Conservation (phyloP, 2,329 filamentous ascomycete genomes). For the Cladophialophora bantiana region DNA sequence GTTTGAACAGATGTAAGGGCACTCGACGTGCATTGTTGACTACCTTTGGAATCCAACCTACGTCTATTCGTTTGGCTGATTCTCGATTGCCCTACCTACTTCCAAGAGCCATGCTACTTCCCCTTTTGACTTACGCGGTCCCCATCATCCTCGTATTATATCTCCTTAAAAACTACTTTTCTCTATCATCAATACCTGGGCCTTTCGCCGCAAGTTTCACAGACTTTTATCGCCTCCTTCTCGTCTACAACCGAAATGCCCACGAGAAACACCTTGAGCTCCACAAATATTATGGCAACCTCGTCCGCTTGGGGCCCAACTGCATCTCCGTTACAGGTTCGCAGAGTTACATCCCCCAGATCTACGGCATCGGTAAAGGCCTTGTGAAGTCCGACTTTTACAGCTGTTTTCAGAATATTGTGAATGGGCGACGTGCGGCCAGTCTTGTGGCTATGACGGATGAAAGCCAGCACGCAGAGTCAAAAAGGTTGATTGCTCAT, state of each 20-base stretch:
- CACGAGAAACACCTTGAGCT: constrained; percentile 40
- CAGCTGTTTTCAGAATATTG: constrained; percentile 42
- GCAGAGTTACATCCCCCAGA: constrained; percentile 34
- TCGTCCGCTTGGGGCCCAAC: constrained; percentile 45
- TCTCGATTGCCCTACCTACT: background rate
- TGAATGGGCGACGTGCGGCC: constrained; percentile 42
- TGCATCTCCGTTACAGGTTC: constrained; percentile 42
- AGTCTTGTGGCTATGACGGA: constrained; percentile 51
- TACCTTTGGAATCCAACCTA: background rate
- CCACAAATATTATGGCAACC: constrained; percentile 42
- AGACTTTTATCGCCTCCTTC: constrained; percentile 41
- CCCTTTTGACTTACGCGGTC: constrained; percentile 20
- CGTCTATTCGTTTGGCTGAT: background rate
- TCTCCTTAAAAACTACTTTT: constrained; percentile 44
- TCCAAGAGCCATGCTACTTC: constrained; percentile 26
- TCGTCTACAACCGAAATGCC: constrained; percentile 39
- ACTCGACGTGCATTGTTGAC: background rate
- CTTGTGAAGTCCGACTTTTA: constrained; percentile 43
- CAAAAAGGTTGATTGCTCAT: constrained; percentile 50
- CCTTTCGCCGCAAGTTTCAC: constrained; percentile 42
- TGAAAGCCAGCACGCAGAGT: constrained; percentile 51
- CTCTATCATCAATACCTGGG: constrained; percentile 41
- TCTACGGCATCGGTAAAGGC: constrained; percentile 39
- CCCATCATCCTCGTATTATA: constrained; percentile 19
- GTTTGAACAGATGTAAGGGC: background rate